Conservation (phyloP, 129 eudicot genomes). For the Ambrosia trifida region DNA sequence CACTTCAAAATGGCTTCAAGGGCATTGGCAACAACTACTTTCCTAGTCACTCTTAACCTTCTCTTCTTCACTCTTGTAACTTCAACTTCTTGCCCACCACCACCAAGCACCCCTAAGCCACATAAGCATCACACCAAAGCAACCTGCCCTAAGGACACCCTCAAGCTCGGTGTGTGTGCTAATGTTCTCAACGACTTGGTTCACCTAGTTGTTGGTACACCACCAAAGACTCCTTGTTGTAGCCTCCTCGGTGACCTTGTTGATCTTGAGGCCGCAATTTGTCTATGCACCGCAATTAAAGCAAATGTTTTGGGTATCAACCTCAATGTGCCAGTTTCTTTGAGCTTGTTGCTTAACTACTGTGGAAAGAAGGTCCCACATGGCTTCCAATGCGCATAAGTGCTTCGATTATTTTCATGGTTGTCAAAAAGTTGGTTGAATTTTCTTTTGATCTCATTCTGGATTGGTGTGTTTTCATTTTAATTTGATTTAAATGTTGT, state of each 20-base stretch:
- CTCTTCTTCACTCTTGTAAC: conserved; percentile 55
- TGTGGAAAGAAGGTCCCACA: conserved; percentile 69
- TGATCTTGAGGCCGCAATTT: conserved; percentile 84
- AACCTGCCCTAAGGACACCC: conserved; percentile 57
- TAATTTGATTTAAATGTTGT: not conserved
- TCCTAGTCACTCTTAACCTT: conserved; percentile 50
- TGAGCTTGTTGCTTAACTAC: conserved; percentile 61
- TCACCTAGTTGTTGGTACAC: conserved; percentile 48
- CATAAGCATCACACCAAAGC: conserved; percentile 29
- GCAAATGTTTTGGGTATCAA: conserved; percentile 66
- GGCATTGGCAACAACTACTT: conserved; percentile 37
- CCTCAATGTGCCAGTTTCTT: conserved; percentile 56
- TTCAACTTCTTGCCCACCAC: conserved; percentile 47
- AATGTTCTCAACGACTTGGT: conserved; percentile 44
- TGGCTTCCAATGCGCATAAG: conserved; percentile 51
- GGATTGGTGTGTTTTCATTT: conserved; percentile 1
- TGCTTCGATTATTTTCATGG: conserved; percentile 1
- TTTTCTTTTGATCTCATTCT: not conserved
- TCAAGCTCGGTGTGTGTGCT: conserved; percentile 65
- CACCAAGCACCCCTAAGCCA: conserved; percentile 35
- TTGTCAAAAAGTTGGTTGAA: not conserved
- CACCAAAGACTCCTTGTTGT: conserved; percentile 72
- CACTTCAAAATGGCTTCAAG: conserved; percentile 43
- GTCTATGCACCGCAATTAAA: conserved; percentile 85
- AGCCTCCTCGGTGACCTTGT: conserved; percentile 57